Conservation (phyloP, 202 grass and related monocot species). For the Schoenoplectus triqueter region DNA sequence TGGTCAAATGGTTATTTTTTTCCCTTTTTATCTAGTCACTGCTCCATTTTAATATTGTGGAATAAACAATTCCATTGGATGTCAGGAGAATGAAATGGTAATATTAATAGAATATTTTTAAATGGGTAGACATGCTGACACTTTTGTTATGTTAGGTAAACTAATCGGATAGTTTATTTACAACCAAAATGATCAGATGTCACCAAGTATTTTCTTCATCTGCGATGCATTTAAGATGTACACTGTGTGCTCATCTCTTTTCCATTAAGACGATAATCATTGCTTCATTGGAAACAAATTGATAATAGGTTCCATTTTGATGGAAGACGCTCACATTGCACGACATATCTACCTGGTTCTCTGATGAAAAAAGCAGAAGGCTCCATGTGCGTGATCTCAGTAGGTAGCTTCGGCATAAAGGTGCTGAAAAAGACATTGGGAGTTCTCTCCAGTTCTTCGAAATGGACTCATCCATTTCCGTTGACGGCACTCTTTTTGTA, state of each 20-base stretch:
- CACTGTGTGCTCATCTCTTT: neutral
- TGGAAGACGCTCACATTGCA: neutral
- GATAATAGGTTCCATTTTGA: neutral
- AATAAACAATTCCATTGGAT: too few relatives aligned
- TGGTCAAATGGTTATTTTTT: too few relatives aligned
- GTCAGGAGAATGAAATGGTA: too few relatives aligned
- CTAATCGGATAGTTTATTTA: neutral
- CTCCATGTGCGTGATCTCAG: constrained; percentile 71
- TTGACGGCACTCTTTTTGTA: neutral
- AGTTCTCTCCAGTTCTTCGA: neutral
- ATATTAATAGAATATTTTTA: too few relatives aligned
- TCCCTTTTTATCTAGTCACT: too few relatives aligned
- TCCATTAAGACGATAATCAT: too few relatives aligned
- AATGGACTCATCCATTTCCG: neutral
- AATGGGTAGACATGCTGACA: too few relatives aligned
- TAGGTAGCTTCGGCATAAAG: constrained; percentile 72
- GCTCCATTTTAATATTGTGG: too few relatives aligned
- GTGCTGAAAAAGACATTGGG: constrained; percentile 44
- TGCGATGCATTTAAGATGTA: neutral
- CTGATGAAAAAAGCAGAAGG: constrained; percentile 51
- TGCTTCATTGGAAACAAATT: too few relatives aligned
- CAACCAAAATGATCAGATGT: neutral
- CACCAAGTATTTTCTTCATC: neutral
- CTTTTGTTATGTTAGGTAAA: neutral
- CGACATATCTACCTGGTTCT: constrained; percentile 46